phyloP scores from a whole-genome alignment of 495 filamentous ascomycete genomes.

The Penicillium steckii region DNA sequence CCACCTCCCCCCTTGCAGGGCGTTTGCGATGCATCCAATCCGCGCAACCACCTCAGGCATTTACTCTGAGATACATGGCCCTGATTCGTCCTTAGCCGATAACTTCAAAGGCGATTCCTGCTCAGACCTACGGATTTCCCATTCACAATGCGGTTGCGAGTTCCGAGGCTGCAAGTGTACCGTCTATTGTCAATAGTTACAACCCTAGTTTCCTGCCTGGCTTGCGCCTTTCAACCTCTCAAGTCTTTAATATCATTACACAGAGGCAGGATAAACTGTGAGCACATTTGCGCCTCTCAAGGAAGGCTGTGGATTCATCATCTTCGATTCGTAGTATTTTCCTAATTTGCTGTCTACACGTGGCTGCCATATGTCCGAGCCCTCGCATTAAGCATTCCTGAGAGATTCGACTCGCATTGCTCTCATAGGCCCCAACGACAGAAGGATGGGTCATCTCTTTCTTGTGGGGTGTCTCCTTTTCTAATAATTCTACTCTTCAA shows the following conservation, averaged over 20 bases:
- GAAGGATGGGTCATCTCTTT: conserved; percentile 11
- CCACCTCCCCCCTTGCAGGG: neutral
- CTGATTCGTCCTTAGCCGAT: neutral
- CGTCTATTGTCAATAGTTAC: conserved; percentile 15
- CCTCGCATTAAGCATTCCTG: conserved; percentile 25
- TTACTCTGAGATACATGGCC: neutral
- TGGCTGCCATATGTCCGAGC: conserved; percentile 28
- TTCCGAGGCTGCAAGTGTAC: neutral
- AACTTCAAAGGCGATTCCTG: neutral
- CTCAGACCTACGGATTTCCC: neutral
- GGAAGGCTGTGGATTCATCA: conserved; percentile 4
- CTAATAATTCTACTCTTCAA: neutral
- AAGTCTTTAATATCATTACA: too few species aligned
- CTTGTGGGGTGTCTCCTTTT: conserved; percentile 5
- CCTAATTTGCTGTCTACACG: conserved; percentile 14
- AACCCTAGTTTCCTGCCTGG: neutral
- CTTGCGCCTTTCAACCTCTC: neutral
- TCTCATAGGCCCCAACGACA: conserved; percentile 5
- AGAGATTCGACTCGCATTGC: conserved; percentile 8
- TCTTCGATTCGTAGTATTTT: conserved; percentile 7
- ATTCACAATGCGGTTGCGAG: neutral
- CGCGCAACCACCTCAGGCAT: neutral
- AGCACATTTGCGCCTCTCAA: too few species aligned
- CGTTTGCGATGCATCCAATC: neutral
- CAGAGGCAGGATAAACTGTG: neutral